phyloP scores from a whole-genome alignment of 495 filamentous ascomycete genomes.

The Annulohypoxylon moriforme region DNA sequence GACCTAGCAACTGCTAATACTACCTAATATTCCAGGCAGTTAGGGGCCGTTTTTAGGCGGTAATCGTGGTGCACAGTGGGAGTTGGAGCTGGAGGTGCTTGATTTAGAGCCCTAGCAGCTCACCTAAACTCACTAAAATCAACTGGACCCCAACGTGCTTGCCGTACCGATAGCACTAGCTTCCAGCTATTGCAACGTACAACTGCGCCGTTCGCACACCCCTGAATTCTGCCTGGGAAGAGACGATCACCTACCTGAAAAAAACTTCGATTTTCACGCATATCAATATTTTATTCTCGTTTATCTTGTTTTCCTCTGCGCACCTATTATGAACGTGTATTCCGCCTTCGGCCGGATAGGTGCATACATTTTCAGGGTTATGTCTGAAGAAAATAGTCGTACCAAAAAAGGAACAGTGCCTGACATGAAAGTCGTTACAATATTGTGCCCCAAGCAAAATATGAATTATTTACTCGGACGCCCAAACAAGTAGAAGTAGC shows the following conservation, averaged over 20 bases:
- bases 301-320: neutral
- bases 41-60: neutral
- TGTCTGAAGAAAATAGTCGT: neutral
- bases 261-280: neutral
- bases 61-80: neutral
- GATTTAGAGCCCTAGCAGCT: no score
- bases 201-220: neutral
- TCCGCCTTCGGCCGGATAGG: neutral
- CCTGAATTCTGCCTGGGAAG: neutral
- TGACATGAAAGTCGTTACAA: neutral
- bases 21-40: neutral
- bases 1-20: neutral
- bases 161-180: neutral
- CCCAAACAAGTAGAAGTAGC: neutral
- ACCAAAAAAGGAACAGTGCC: neutral
- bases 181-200: no score
- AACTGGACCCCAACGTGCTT: neutral
- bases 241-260: slow-evolving; percentile 1
- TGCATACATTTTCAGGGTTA: neutral
- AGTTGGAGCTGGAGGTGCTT: no score
- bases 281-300: slow-evolving; percentile 6
- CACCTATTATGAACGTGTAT: neutral
- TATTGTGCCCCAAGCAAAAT: neutral
- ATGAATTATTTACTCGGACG: neutral
- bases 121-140: neutral